Conservation (phyloP, 768 basidiomycete species). For the Phylloporus rhodoxanthus region DNA sequence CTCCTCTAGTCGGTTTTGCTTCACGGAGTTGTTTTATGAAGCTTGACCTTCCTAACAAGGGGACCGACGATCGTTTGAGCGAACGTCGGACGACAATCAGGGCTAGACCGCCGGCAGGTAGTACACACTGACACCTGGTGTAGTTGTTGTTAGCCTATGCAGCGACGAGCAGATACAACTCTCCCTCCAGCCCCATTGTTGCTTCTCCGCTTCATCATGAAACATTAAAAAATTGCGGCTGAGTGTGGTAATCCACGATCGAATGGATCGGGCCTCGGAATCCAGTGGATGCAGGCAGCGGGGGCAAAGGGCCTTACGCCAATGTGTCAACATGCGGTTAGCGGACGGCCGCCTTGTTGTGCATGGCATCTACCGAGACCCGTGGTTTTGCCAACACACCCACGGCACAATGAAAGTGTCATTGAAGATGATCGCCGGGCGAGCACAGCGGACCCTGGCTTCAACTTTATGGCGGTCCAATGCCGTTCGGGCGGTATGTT, state of each 20-base stretch:
- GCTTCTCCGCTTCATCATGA: conserved; percentile 8
- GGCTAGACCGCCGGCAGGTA: not conserved
- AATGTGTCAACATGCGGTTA: conserved; percentile 15
- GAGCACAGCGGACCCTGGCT: not conserved
- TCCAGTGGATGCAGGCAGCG: conserved; percentile 11
- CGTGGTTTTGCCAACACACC: not conserved
- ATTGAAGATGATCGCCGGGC: conserved; percentile 1
- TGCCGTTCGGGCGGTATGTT: not conserved
- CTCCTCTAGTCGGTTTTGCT: conserved; percentile 1
- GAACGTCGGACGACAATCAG: conserved; percentile 13
- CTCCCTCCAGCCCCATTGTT: conserved; percentile 3
- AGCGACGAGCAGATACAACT: not conserved
- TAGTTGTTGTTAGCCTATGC: not conserved
- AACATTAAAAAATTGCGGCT: conserved; percentile 19
- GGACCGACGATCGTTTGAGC: conserved; percentile 8
- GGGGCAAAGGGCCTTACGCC: not conserved
- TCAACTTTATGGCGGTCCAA: not conserved
- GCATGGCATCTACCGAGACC: conserved; percentile 3
- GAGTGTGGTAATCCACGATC: conserved; percentile 5
- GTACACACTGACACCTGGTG: not conserved
- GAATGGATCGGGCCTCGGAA: conserved; percentile 5
- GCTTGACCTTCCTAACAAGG: conserved; percentile 17
- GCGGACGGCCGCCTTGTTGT: conserved; percentile 3
- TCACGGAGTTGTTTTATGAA: conserved; percentile 18
- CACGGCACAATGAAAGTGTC: not conserved